phyloP scores from a whole-genome alignment of 148 eudicot genomes.

The Nyssa sinensis region DNA sequence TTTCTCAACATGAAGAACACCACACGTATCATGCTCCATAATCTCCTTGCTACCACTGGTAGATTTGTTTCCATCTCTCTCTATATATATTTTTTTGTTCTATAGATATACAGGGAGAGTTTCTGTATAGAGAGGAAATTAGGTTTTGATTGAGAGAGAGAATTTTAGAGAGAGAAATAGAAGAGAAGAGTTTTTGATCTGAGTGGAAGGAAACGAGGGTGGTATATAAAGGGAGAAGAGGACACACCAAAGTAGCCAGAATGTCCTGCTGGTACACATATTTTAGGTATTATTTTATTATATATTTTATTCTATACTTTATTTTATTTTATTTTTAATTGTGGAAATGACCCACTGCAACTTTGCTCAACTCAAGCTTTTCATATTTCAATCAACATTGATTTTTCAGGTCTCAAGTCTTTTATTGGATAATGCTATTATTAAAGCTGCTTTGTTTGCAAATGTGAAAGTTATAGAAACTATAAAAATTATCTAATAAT shows the following conservation, averaged over 20 bases:
- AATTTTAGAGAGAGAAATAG: neutral
- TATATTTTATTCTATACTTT: neutral
- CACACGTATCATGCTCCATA: slow-evolving; percentile 45
- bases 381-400: too few relatives aligned
- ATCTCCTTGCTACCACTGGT: slow-evolving; percentile 38
- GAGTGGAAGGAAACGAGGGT: neutral
- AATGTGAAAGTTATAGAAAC: too few relatives aligned
- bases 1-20: slow-evolving; percentile 60
- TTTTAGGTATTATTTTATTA: neutral
- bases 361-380: too few relatives aligned
- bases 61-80: slow-evolving; percentile 51
- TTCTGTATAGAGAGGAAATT: neutral
- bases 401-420: too few relatives aligned
- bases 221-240: slow-evolving; percentile 20
- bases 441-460: too few relatives aligned
- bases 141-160: too few relatives aligned
- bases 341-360: too few relatives aligned
- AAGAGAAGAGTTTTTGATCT: neutral
- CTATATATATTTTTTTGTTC: neutral
- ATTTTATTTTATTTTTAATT: too few relatives aligned
- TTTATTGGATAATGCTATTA: too few relatives aligned
- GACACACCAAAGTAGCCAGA: neutral
- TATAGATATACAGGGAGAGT: neutral
- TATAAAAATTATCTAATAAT: too few relatives aligned
- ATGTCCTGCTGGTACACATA: slow-evolving; percentile 11